Conservation (phyloP, 2,329 filamentous ascomycete genomes). For the Fusarium albidum region DNA sequence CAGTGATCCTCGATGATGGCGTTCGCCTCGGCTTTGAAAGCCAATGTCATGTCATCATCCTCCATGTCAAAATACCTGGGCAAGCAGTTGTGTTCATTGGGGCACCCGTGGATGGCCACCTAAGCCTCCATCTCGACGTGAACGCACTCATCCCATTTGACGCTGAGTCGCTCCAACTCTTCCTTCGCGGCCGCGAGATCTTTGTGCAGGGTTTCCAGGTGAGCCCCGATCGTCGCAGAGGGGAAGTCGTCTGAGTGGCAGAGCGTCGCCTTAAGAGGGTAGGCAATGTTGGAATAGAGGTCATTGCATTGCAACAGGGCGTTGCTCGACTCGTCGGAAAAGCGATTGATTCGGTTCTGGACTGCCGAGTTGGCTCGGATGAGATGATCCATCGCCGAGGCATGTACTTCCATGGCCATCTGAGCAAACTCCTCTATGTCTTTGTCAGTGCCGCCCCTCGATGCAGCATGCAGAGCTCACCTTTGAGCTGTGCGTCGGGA, state of each 20-base stretch:
- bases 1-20: constrained; percentile 33
- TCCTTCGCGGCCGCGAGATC: constrained; percentile 34
- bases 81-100: background rate
- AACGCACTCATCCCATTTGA: constrained; percentile 41
- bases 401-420: constrained; percentile 22
- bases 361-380: constrained; percentile 35
- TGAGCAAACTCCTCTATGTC: constrained; percentile 36
- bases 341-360: constrained; percentile 27
- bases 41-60: background rate
- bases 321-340: constrained; percentile 28
- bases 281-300: constrained; percentile 44
- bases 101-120: constrained; percentile 20
- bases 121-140: constrained; percentile 28
- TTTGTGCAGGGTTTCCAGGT: constrained; percentile 35
- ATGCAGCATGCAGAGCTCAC: background rate
- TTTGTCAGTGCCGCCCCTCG: background rate
- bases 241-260: constrained; percentile 39
- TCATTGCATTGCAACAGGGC: constrained; percentile 25
- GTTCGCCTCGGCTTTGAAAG: constrained; percentile 34
- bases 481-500: constrained; percentile 30
- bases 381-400: constrained; percentile 26
- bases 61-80: background rate
- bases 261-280: constrained; percentile 44
- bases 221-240: constrained; percentile 37
- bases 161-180: constrained; percentile 33